Evolutionary conservation across 2,329 filamentous ascomycete genomes (phyloP).

Genomic region (Alternaria sp.): DNA sequence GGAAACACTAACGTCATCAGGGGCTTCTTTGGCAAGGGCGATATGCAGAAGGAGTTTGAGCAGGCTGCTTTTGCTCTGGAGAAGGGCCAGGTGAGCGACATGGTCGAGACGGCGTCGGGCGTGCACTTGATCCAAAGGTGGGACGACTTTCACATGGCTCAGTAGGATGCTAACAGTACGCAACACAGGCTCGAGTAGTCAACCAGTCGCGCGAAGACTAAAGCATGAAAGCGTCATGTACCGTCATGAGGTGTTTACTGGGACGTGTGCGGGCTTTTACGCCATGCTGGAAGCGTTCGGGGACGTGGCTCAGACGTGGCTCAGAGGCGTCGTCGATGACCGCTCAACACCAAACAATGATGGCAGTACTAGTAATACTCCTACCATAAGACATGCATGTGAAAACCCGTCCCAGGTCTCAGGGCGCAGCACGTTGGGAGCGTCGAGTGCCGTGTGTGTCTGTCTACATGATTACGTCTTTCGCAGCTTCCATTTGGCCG

Average conservation of each 20-base stretch:
- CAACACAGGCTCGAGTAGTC: constrained; percentile 36
- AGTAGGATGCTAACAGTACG: constrained; percentile 24
- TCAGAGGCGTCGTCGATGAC: constrained; percentile 16
- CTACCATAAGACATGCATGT: constrained; percentile 21
- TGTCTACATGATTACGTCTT: constrained; percentile 10
- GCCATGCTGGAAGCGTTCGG: constrained; percentile 8
- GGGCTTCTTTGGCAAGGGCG: constrained; percentile 90
- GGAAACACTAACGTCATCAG: constrained; percentile 50
- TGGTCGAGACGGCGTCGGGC: constrained; percentile 92
- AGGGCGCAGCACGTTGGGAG: constrained; percentile 28
- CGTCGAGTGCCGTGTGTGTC: constrained; percentile 21
- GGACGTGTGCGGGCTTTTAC: constrained; percentile 16
- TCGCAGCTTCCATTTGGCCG: constrained; percentile 4
- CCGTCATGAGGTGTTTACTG: constrained; percentile 18
- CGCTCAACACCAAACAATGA: constrained; percentile 22
- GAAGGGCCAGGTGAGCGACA: constrained; percentile 82
- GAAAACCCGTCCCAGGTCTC: constrained; percentile 6
- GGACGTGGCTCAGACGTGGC: constrained; percentile 26
- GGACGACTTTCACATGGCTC: constrained; percentile 26
- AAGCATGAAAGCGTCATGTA: constrained; percentile 17
- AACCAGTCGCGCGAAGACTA: constrained; percentile 5
- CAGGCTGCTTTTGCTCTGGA: constrained; percentile 91
- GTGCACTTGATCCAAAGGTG: constrained; percentile 93
- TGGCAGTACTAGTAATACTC: constrained; percentile 19
- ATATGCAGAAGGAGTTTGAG: constrained; percentile 99